Conservation (phyloP, 2,329 filamentous ascomycete genomes). For the Fusarium mundagurra region DNA sequence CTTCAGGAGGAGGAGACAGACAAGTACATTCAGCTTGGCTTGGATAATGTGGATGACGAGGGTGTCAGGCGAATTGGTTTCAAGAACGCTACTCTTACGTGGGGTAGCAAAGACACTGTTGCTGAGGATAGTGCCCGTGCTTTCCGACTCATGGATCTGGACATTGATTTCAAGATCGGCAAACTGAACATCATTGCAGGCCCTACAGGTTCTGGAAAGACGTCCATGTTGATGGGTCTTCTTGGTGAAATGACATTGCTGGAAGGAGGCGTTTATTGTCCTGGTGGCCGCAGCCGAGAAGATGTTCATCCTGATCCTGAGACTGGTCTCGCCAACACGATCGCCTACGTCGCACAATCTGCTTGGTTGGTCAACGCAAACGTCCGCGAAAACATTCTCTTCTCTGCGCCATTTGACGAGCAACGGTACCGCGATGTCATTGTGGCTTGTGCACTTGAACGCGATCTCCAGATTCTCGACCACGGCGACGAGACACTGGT, state of each 20-base stretch:
- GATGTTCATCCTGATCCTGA: constrained; percentile 83
- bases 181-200: constrained; percentile 93
- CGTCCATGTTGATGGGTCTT: constrained; percentile 93
- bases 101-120: constrained; percentile 77
- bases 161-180: constrained; percentile 84
- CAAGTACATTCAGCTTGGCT: constrained; percentile 86
- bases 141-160: constrained; percentile 84
- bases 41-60: constrained; percentile 73
- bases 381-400: constrained; percentile 95
- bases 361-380: constrained; percentile 97
- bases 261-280: constrained; percentile 82
- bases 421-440: constrained; percentile 88
- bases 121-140: constrained; percentile 74
- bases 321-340: constrained; percentile 87
- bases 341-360: constrained; percentile 96
- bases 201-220: constrained; percentile 94
- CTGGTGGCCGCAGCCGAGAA: constrained; percentile 85
- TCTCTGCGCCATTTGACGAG: constrained; percentile 82
- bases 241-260: constrained; percentile 95
- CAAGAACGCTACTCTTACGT: constrained; percentile 84
- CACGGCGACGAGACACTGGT: constrained; percentile 93
- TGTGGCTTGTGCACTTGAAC: constrained; percentile 88
- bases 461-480: constrained; percentile 91
- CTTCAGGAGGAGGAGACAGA: constrained; percentile 93
- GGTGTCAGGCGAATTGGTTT: constrained; percentile 85